phyloP scores from a whole-genome alignment of 2,329 filamentous ascomycete species.

The Beauveria varroae region DNA sequence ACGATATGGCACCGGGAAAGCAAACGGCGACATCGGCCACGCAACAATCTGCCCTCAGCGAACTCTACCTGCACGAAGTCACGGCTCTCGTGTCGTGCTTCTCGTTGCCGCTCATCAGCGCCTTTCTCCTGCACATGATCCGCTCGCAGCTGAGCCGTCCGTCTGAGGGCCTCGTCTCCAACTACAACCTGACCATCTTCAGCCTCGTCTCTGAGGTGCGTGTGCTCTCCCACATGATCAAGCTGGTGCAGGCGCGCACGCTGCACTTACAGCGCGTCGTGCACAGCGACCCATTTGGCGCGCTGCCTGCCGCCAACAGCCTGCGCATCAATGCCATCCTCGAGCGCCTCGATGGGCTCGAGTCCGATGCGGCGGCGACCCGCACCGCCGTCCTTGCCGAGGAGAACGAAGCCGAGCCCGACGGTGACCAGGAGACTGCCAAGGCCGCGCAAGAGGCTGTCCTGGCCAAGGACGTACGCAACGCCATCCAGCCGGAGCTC shows the following conservation, averaged over 20 bases:
- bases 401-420: constrained; percentile 16
- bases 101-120: constrained; percentile 66
- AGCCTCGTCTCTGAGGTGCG: constrained; percentile 79
- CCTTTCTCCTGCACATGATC: constrained; percentile 76
- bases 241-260: constrained; percentile 70
- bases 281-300: constrained; percentile 38
- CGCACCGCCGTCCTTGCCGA: constrained; percentile 15
- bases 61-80: constrained; percentile 69
- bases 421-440: constrained; percentile 22
- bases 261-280: constrained; percentile 74
- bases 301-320: constrained; percentile 21
- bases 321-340: constrained; percentile 49
- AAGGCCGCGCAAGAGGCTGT: constrained; percentile 33
- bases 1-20: constrained; percentile 15
- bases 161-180: constrained; percentile 79
- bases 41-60: constrained; percentile 40
- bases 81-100: constrained; percentile 74
- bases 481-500: constrained; percentile 68
- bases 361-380: constrained; percentile 36
- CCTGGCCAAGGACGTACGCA: constrained; percentile 51
- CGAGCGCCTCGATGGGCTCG: constrained; percentile 62
- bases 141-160: constrained; percentile 73
- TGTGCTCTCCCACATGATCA: constrained; percentile 73
- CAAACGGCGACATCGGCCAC: constrained; percentile 15
- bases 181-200: constrained; percentile 90